Base-by-base conservation (phyloP, 164 flowering plant genomes). In the Cinnamomum micranthum region DNA sequence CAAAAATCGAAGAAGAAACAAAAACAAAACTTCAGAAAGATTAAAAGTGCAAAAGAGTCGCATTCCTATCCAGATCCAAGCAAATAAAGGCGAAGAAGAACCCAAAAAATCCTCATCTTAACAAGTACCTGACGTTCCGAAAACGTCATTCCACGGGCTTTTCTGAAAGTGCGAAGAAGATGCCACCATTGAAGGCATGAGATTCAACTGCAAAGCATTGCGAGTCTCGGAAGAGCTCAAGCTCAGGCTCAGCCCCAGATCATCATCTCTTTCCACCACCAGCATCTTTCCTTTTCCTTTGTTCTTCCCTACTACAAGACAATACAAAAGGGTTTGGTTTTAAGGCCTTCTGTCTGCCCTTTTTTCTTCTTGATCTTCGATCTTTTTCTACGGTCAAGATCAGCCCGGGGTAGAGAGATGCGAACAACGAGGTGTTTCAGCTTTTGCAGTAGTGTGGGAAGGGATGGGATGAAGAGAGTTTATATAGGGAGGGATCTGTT, bases 231-330 rank as follows among this genome's bases (percentile, higher is more conserved):
- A 66, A 9, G 66, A 64, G 27, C 27, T n/a, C 75, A 77, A 72
- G 50, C 75, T 60, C 79, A 77, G 79, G 67, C 90, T 88, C 85
- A 94, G 77, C 28, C 95, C 93, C 74, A 94, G 79, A 80, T 91
- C 94, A 65, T 90, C 93, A 9, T 41, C 60, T 62, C 83, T 91
- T 24, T 75, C 91, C 71, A 83, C 82, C 83, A 82, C 82, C 90
- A 84, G 86, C 31, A 60, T 68, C 60, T 14, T 12, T 55, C 13
- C n/a, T 17, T 7, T 19, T 28, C 3, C 28, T 31, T 35, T 66
- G 19, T 1, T 31, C 22, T 31, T 66, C 69, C 19, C 25, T 64
- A 2, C 25, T 64, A 2, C 47, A 17, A 3, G 33, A 31, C 33
- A 3, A 12, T 55, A 31, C 35, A 31, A 4, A 15, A 58, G 63